These are phyloP conservation scores for Prosopis cineraria DNA, from an alignment of 306 rosid genomes.

Conservation along the genomic window DNA sequence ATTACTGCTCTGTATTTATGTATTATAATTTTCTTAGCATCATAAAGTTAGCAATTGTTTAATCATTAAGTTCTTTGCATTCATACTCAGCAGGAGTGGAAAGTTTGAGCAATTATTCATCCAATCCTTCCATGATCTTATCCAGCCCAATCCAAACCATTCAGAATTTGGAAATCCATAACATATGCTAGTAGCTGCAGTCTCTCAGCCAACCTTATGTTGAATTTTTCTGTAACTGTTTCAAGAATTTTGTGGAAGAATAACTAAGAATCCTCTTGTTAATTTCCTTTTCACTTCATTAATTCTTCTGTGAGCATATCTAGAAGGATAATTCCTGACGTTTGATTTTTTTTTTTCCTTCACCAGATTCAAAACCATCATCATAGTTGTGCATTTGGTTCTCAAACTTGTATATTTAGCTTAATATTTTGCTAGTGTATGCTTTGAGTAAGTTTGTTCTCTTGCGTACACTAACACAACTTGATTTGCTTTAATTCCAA, in stretches of 20 bases:
- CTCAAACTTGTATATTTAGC: neutral
- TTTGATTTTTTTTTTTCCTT: neutral
- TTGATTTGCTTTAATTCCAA: slow-evolving; percentile 26
- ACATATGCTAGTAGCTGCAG: slow-evolving; percentile 4
- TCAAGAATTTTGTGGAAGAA: slow-evolving; percentile 14
- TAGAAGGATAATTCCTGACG: slow-evolving; percentile 15
- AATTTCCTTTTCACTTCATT: neutral
- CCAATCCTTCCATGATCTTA: neutral
- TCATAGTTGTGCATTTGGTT: neutral
- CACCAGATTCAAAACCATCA: neutral
- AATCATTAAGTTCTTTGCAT: slow-evolving; percentile 5
- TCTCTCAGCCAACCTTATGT: neutral
- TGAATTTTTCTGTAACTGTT: slow-evolving; percentile 7
- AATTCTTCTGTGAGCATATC: slow-evolving; percentile 8
- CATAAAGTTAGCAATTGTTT: neutral
- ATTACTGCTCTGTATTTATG: slow-evolving; percentile 20
- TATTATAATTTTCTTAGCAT: neutral
- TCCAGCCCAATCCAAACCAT: neutral
- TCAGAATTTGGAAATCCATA: neutral
- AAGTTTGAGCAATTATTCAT: neutral
- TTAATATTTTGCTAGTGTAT: slow-evolving; percentile 6
- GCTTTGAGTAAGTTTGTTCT: slow-evolving; percentile 28
- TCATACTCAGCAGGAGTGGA: neutral
- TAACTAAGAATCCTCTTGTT: slow-evolving; percentile 2
- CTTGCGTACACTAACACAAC: slow-evolving; percentile 1